Conservation (phyloP, 2,329 filamentous ascomycete species). For the Colletotrichum sansevieriae region DNA sequence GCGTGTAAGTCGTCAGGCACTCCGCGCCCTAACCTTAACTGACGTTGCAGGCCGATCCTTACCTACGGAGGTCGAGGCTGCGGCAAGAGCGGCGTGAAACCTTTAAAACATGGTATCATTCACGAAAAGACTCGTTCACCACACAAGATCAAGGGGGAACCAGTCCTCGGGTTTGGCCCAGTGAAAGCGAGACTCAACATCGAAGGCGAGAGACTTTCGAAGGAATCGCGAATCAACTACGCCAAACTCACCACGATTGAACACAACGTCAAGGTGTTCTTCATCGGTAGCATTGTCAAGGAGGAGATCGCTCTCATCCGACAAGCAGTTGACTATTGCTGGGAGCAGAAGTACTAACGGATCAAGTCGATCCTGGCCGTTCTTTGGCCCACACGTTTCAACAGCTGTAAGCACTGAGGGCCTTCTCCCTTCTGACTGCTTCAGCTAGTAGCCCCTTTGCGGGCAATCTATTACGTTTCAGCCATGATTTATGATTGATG, state of each 20-base stretch:
- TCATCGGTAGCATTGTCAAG: slow-evolving; percentile 62
- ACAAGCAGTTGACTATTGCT: slow-evolving; percentile 63
- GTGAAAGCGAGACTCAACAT: slow-evolving; percentile 59
- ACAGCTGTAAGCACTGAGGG: neutral
- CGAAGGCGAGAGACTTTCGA: slow-evolving; percentile 59
- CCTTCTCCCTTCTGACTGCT: neutral
- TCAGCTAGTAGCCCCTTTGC: neutral
- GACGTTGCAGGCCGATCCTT: slow-evolving; percentile 61
- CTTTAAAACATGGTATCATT: slow-evolving; percentile 67
- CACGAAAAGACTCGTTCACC: slow-evolving; percentile 53
- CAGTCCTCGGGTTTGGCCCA: slow-evolving; percentile 61
- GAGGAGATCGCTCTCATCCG: slow-evolving; percentile 57
- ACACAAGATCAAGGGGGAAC: slow-evolving; percentile 54
- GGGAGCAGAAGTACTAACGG: slow-evolving; percentile 56
- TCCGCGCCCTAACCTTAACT: slow-evolving; percentile 11
- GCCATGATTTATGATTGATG: slow-evolving; percentile 12
- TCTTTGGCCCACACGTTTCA: slow-evolving; percentile 10
- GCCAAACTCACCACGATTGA: slow-evolving; percentile 68
- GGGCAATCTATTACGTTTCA: slow-evolving; percentile 3
- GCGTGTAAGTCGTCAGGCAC: slow-evolving; percentile 60
- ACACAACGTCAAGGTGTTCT: slow-evolving; percentile 69
- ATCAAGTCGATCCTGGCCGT: neutral
- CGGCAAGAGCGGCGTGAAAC: slow-evolving; percentile 65
- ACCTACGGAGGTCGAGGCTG: slow-evolving; percentile 68
- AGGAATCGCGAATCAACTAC: slow-evolving; percentile 69